A percentile compares a stretch with the other conserved stretches of the same genome.
Conservation (phyloP, 371 early-diverging fungal genomes). For the Mortierella sp. region DNA sequence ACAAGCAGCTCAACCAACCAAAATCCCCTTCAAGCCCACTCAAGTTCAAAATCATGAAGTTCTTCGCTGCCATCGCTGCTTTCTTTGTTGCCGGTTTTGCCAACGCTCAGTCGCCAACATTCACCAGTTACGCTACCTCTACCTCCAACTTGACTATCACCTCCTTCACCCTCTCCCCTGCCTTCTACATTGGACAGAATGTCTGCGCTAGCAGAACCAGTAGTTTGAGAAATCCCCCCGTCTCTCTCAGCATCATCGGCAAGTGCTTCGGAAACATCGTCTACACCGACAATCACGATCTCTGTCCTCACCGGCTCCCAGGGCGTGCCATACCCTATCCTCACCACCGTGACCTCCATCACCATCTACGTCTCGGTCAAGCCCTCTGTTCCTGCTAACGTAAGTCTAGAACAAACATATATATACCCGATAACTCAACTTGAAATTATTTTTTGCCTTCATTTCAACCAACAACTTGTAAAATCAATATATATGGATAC, state of each 20-base stretch:
- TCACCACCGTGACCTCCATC: slow-evolving; percentile 11
- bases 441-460: neutral
- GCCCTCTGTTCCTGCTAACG: slow-evolving; percentile 14
- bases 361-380: slow-evolving; percentile 25
- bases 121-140: slow-evolving; percentile 28
- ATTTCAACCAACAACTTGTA: neutral
- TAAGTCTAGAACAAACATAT: slow-evolving; percentile 1
- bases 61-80: slow-evolving; percentile 25
- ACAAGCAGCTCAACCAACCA: no score
- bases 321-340: slow-evolving; percentile 25
- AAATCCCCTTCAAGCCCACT: no score
- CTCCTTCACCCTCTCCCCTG: slow-evolving; percentile 23
- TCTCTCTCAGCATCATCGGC: slow-evolving; percentile 15
- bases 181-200: slow-evolving; percentile 35
- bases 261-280: slow-evolving; percentile 29
- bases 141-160: slow-evolving; percentile 12
- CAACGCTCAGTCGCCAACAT: slow-evolving; percentile 21
- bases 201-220: slow-evolving; percentile 35
- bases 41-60: no score
- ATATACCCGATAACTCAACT: neutral
- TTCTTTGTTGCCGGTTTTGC: slow-evolving; percentile 25
- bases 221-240: slow-evolving; percentile 7
- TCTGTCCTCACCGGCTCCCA: slow-evolving; percentile 19
- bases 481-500: slow-evolving; percentile 21
- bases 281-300: slow-evolving; percentile 32